These are phyloP conservation scores for Trichoderma brevicompactum DNA, from an alignment of 2,329 filamentous ascomycete genomes.

Conservation along the genomic window DNA sequence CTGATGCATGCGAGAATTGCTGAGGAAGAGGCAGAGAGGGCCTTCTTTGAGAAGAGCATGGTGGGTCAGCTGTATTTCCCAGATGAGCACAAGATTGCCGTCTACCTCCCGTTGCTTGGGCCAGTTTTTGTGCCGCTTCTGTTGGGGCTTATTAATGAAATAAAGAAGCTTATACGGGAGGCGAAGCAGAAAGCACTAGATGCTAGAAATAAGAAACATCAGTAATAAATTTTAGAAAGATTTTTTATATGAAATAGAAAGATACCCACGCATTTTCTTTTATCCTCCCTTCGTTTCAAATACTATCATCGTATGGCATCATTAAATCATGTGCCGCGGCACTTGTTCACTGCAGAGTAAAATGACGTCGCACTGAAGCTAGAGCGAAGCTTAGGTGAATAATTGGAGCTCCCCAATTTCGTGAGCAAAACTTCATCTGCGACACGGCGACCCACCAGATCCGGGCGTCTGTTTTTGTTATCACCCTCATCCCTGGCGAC, in stretches of 20 bases:
- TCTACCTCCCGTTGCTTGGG: conserved; percentile 89
- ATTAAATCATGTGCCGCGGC: not conserved
- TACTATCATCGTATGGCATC: not conserved
- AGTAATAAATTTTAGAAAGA: conserved; percentile 33
- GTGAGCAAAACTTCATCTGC: conserved; percentile 13
- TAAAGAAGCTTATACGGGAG: conserved; percentile 64
- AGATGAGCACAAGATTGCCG: conserved; percentile 96
- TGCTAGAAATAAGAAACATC: conserved; percentile 46
- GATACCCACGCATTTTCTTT: conserved; percentile 21
- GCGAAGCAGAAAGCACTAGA: conserved; percentile 50
- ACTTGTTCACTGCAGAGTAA: not conserved
- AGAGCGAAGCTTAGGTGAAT: conserved; percentile 12
- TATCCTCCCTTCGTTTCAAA: not conserved
- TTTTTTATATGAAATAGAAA: conserved; percentile 18
- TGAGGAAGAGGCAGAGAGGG: conserved; percentile 85
- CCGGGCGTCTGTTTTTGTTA: no score
- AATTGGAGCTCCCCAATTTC: conserved; percentile 12
- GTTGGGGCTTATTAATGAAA: conserved; percentile 81
- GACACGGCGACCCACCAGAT: not conserved
- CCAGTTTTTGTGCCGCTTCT: conserved; percentile 88
- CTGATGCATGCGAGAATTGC: conserved; percentile 82
- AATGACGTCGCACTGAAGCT: conserved; percentile 16
- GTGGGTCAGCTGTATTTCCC: conserved; percentile 98
- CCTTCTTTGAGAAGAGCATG: conserved; percentile 99
- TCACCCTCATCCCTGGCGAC: not conserved